A percentile compares a stretch with the other conserved stretches of the same genome.
phyloP scores from a whole-genome alignment of 208 protist species.

The Leishmania tropica region DNA sequence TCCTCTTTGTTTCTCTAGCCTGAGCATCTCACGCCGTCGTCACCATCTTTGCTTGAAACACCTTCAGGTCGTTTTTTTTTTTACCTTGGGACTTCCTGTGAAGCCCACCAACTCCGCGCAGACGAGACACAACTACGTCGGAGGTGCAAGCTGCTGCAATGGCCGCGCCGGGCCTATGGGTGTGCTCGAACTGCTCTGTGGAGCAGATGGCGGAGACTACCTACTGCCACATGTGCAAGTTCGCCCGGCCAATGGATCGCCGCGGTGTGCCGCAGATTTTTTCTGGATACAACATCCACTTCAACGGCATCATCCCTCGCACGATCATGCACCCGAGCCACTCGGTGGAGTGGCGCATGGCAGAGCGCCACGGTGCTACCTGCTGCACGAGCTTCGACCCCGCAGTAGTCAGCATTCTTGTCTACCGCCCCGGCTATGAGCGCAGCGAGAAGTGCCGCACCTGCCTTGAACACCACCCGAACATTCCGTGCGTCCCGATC shows the following conservation, averaged over 20 bases:
- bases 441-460: conserved; percentile 87
- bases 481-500: conserved; percentile 74
- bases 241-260: conserved; percentile 68
- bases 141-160: background rate
- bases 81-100: background rate
- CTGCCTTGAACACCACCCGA: conserved; percentile 60
- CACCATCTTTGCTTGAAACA: background rate
- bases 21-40: background rate
- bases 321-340: conserved; percentile 85
- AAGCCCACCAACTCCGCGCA: background rate
- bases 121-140: background rate
- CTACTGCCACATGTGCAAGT: conserved; percentile 76
- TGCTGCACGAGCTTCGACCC: conserved; percentile 69
- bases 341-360: conserved; percentile 91
- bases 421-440: conserved; percentile 90
- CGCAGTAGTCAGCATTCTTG: conserved; percentile 59
- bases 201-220: conserved; percentile 48
- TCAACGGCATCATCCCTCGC: conserved; percentile 90
- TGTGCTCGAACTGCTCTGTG: conserved; percentile 61
- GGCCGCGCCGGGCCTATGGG: conserved; percentile 32
- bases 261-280: conserved; percentile 86
- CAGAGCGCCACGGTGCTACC: conserved; percentile 83
- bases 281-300: conserved; percentile 80
- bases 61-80: background rate
- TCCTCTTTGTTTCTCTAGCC: background rate